Base-by-base conservation (phyloP, 2,329 filamentous ascomycete species). In the Alternaria panax region DNA sequence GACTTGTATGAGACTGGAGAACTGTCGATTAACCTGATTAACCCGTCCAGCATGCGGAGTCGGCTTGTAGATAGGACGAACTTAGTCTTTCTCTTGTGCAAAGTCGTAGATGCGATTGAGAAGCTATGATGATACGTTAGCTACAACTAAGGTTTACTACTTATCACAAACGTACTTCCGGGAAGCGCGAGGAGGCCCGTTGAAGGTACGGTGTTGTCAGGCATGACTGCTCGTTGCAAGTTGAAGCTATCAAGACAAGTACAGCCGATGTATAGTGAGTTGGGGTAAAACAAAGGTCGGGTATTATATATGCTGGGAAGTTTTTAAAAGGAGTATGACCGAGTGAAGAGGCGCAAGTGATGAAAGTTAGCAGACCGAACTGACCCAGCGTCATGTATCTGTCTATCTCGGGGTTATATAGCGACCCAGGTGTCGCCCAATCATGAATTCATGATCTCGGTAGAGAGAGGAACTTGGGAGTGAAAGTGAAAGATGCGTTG, bases 181-280 rank as follows among this genome's bases (percentile, higher is more conserved):
- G 30, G 30, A 34, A 34, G 30, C 30, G 5, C 30, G 30, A 34
- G 30, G 30, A 34, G 30, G 30, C 30, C 2, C 11, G 30, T 34
- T 6, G 30, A 14, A 16, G 30, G 12, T 34, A 2, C 30, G 14
- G 14, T 1, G 30, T 34, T 34, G 30, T 34, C 30, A 34, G 11
- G 12, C 30, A 34, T 34, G 0, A 14, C 14, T 16, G 14, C 12
- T 34, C 6, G 30, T 12, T 34, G 30, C 6, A 34, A 6, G 14
- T 7, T 0, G 2, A 12, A 34, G 30, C 14, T 0, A 12, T 0
- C 1, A 14, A 16, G 11, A 16, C 0, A 34, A 0, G 30, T 34
- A 2, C 6, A 0, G 30, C 14, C 6, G 30, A 14, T 14, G 14
- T 34, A 34, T 12, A 34, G 14, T 14, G 1, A 7, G 11, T 34